A percentile compares a stretch with the other conserved stretches of the same genome.
These are phyloP conservation scores for Puccinia novopanici DNA, from an alignment of 1,284 basidiomycete genomes.

Conservation along the genomic window DNA sequence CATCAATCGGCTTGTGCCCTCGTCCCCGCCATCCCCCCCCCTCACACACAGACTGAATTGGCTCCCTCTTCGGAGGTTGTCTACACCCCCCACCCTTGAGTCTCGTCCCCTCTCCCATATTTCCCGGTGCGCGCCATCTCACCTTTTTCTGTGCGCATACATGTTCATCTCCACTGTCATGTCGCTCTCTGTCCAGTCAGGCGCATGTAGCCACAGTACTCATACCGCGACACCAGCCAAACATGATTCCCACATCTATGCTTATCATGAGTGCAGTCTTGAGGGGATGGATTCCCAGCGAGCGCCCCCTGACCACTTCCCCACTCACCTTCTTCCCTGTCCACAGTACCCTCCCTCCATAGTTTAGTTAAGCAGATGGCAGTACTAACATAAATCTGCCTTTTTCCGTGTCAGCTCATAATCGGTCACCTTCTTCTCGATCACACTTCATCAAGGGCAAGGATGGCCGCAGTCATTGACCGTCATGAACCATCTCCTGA, in stretches of 20 bases:
- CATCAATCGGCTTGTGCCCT: background rate
- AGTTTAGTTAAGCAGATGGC: too few relatives aligned
- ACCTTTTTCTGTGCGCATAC: background rate
- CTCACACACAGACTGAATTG: background rate
- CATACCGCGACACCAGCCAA: too few relatives aligned
- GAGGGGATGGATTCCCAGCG: too few relatives aligned
- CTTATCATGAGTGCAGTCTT: too few relatives aligned
- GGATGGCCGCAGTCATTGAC: conserved; percentile 6
- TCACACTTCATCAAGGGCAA: background rate
- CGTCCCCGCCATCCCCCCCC: background rate
- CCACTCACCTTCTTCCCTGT: too few relatives aligned
- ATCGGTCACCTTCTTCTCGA: background rate
- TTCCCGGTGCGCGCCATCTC: background rate
- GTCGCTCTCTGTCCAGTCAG: too few relatives aligned
- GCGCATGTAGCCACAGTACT: too few relatives aligned
- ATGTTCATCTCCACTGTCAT: background rate
- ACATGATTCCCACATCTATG: too few relatives aligned
- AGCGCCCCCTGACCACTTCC: too few relatives aligned
- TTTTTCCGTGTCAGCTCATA: background rate
- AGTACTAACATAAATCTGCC: too few relatives aligned
- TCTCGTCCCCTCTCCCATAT: background rate
- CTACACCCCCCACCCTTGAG: too few relatives aligned
- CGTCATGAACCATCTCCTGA: background rate
- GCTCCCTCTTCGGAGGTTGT: background rate
- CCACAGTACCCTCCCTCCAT: too few relatives aligned